These are phyloP conservation scores for Balakata baccata DNA, from an alignment of 345 rosid species.

Conservation along the genomic window DNA sequence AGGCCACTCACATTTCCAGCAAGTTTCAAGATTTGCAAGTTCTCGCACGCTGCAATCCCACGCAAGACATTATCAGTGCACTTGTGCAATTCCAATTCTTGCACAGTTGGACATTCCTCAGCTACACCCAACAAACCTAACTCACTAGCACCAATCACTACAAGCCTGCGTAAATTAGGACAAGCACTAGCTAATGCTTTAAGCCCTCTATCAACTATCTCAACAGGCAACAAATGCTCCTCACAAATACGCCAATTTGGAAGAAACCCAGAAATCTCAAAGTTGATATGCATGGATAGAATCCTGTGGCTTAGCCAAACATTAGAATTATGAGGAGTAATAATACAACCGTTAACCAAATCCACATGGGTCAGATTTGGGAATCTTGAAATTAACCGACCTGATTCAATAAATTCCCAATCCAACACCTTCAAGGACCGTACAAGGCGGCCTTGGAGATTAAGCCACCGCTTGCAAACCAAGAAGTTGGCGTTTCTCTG, in stretches of 20 bases:
- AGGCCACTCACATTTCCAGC: constrained; percentile 67
- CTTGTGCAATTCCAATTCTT: constrained; percentile 69
- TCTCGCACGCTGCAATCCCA: constrained; percentile 69
- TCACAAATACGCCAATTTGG: constrained; percentile 34
- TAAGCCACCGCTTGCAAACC: constrained; percentile 38
- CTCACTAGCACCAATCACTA: constrained; percentile 69
- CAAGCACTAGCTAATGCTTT: constrained; percentile 19
- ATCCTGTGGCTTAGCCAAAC: constrained; percentile 22
- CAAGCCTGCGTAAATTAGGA: constrained; percentile 67
- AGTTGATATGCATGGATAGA: constrained; percentile 18
- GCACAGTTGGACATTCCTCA: constrained; percentile 65
- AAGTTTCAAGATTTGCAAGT: constrained; percentile 80
- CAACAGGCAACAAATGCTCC: constrained; percentile 58
- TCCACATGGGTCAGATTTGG: constrained; percentile 30
- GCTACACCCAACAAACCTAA: constrained; percentile 68
- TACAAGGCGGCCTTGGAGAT: constrained; percentile 32
- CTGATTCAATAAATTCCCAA: constrained; percentile 34
- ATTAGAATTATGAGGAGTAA: constrained; percentile 17
- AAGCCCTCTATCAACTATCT: constrained; percentile 33
- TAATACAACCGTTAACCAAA: constrained; percentile 25
- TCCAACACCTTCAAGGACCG: constrained; percentile 28
- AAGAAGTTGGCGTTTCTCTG: constrained; percentile 22
- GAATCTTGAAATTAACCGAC: constrained; percentile 27
- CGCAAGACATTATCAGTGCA: constrained; percentile 41
- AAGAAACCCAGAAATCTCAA: constrained; percentile 18